phyloP scores from a whole-genome alignment of 352 stramenopile genomes.

The Aphanomyces cochlioides region DNA sequence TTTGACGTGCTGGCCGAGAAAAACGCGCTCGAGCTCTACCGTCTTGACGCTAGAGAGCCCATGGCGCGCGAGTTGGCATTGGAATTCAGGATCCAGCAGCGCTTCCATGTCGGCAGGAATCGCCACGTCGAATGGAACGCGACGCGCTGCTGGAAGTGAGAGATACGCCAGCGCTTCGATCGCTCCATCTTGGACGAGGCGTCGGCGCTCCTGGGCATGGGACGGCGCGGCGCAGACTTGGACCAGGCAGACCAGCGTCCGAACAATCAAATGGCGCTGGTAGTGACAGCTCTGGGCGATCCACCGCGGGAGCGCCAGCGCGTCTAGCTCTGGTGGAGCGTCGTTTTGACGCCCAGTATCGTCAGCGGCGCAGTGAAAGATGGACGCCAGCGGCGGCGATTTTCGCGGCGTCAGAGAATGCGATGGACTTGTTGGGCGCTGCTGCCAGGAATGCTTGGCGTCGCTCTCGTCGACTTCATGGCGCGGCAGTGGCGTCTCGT shows the following conservation, averaged over 20 bases:
- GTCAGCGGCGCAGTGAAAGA: neutral
- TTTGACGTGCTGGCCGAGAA: neutral
- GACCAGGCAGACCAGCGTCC: neutral
- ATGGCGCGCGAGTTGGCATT: neutral
- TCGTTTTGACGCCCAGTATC: no score
- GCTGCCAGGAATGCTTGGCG: neutral
- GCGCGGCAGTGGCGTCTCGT: neutral
- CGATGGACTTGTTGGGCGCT: neutral
- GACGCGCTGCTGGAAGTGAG: neutral
- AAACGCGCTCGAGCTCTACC: neutral
- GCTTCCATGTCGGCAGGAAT: no score
- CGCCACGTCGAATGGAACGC: no score
- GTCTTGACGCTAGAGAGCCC: neutral
- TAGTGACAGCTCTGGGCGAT: slow-evolving; percentile 3
- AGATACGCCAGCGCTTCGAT: slow-evolving; percentile 2
- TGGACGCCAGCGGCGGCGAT: neutral
- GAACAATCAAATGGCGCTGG: slow-evolving; percentile 20
- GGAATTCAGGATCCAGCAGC: no score
- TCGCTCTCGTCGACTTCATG: slow-evolving; percentile 26
- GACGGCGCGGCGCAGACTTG: neutral
- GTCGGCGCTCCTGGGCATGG: neutral
- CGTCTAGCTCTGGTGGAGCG: neutral
- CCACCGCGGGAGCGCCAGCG: neutral
- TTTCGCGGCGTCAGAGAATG: neutral
- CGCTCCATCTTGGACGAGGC: slow-evolving; percentile 13